A percentile compares a stretch with the other conserved stretches of the same genome.
Evolutionary conservation across 768 basidiomycete genomes (phyloP).

Genomic region (Kwoniella bestiolae): DNA sequence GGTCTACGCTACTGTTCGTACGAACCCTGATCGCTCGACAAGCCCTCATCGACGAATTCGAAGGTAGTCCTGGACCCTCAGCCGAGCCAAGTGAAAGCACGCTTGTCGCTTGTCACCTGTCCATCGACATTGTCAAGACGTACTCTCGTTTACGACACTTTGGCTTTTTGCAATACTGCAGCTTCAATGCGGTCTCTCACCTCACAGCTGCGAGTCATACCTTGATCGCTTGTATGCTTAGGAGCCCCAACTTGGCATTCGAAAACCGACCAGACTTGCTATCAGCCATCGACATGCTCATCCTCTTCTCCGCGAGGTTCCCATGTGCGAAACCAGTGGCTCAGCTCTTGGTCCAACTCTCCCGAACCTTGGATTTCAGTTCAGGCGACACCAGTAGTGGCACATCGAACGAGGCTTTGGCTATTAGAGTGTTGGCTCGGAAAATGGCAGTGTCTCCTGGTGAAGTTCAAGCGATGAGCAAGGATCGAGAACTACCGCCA

Average conservation of each 20-base stretch:
- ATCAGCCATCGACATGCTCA: slow-evolving; percentile 15
- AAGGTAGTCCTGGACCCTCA: background rate
- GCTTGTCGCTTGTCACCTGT: slow-evolving; percentile 9
- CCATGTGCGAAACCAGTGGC: slow-evolving; percentile 8
- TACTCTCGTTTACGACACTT: slow-evolving; percentile 13
- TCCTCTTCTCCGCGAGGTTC: slow-evolving; percentile 7
- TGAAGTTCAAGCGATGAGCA: background rate
- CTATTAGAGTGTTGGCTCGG: slow-evolving; percentile 9
- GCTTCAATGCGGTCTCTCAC: slow-evolving; percentile 15
- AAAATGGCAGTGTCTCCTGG: slow-evolving; percentile 17
- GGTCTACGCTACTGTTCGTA: slow-evolving; percentile 13
- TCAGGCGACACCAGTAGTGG: background rate
- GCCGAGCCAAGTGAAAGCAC: slow-evolving; percentile 10
- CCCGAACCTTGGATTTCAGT: slow-evolving; percentile 4
- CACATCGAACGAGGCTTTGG: slow-evolving; percentile 9
- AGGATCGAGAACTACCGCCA: background rate
- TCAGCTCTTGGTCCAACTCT: slow-evolving; percentile 10
- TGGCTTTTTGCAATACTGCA: slow-evolving; percentile 17
- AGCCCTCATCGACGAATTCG: slow-evolving; percentile 17
- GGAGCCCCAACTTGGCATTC: slow-evolving; percentile 5
- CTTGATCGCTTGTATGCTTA: slow-evolving; percentile 16
- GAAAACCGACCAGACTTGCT: slow-evolving; percentile 16
- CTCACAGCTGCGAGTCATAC: slow-evolving; percentile 20
- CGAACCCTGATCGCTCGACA: slow-evolving; percentile 15
- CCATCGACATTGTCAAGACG: slow-evolving; percentile 16